Evolutionary conservation across 768 basidiomycete species (phyloP).

Genomic region (Dioszegia crocea): DNA sequence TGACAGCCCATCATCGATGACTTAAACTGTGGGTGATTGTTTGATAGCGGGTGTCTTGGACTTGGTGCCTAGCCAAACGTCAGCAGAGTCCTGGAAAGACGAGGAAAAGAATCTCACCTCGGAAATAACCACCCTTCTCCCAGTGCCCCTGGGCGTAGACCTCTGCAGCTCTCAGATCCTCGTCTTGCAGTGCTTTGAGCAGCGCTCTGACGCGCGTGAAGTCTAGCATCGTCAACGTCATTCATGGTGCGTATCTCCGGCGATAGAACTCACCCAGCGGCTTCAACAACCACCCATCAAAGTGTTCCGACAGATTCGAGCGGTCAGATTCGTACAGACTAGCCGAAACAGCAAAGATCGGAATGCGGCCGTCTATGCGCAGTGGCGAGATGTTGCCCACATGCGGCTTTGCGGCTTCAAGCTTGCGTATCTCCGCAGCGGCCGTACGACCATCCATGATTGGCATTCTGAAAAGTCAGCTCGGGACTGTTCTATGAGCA

Average conservation of each 20-base stretch:
- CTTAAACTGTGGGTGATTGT: too few relatives aligned
- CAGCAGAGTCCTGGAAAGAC: too few relatives aligned
- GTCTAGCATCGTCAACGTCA: constrained; percentile 47
- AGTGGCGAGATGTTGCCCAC: constrained; percentile 50
- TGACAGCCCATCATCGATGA: too few relatives aligned
- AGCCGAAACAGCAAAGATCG: constrained; percentile 77
- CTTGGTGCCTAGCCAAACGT: too few relatives aligned
- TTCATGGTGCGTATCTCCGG: too few relatives aligned
- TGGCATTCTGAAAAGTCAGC: constrained; percentile 60
- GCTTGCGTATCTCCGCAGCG: constrained; percentile 61
- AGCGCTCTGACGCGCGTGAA: constrained; percentile 63
- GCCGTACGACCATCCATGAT: constrained; percentile 71
- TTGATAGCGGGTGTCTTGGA: too few relatives aligned
- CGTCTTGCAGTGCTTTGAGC: constrained; percentile 61
- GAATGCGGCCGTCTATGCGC: constrained; percentile 63
- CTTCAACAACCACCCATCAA: constrained; percentile 81
- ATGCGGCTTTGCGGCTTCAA: constrained; percentile 53
- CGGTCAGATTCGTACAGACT: constrained; percentile 62
- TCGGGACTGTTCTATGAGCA: too few relatives aligned
- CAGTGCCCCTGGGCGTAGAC: constrained; percentile 51
- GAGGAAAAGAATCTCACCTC: too few relatives aligned
- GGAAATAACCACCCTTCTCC: constrained; percentile 49
- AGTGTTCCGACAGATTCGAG: constrained; percentile 57
- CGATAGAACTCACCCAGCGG: constrained; percentile 58
- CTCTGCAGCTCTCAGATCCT: constrained; percentile 56